Percentiles rank a stretch among this genome's conserved stretches.
Conservation (phyloP, 1,284 basidiomycete genomes). For the Apiotrichum gamsii region DNA sequence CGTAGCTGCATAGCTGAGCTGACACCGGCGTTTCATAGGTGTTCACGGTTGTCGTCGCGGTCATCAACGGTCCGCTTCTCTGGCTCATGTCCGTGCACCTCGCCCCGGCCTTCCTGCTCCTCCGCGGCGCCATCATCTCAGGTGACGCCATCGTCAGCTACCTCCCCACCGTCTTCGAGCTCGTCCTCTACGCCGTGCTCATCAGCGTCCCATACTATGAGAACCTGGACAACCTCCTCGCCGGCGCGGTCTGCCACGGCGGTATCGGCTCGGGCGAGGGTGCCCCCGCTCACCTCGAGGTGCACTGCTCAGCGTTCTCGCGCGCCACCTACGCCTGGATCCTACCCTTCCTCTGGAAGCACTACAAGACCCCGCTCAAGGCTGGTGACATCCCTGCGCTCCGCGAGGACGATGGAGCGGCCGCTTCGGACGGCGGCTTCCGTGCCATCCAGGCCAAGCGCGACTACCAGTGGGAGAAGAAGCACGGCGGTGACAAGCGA, state of each 20-base stretch:
- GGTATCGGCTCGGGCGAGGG: constrained; percentile 27
- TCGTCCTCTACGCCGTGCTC: constrained; percentile 39
- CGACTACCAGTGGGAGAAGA: constrained; percentile 19
- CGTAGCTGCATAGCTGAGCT: neutral
- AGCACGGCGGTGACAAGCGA: constrained; percentile 23
- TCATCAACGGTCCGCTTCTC: constrained; percentile 27
- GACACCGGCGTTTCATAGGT: constrained; percentile 1
- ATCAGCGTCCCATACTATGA: constrained; percentile 43
- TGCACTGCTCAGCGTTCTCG: constrained; percentile 41
- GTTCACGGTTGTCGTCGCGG: constrained; percentile 10
- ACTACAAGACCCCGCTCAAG: constrained; percentile 47
- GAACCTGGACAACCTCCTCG: constrained; percentile 35
- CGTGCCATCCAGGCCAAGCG: constrained; percentile 32
- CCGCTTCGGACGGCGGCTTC: constrained; percentile 47
- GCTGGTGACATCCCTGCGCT: constrained; percentile 50
- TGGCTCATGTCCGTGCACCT: constrained; percentile 39
- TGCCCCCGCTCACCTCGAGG: constrained; percentile 32
- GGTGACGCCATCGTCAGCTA: too few relatives aligned
- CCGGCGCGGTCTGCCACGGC: constrained; percentile 30
- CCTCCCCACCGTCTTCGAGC: constrained; percentile 28
- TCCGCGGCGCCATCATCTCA: constrained; percentile 32
- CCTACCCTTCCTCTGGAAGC: constrained; percentile 46
- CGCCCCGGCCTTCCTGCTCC: constrained; percentile 36
- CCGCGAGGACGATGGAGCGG: constrained; percentile 51
- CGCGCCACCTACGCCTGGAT: constrained; percentile 47